Conservation (phyloP, 176 grass and related monocot genomes). For the Pontederia crassipes region DNA sequence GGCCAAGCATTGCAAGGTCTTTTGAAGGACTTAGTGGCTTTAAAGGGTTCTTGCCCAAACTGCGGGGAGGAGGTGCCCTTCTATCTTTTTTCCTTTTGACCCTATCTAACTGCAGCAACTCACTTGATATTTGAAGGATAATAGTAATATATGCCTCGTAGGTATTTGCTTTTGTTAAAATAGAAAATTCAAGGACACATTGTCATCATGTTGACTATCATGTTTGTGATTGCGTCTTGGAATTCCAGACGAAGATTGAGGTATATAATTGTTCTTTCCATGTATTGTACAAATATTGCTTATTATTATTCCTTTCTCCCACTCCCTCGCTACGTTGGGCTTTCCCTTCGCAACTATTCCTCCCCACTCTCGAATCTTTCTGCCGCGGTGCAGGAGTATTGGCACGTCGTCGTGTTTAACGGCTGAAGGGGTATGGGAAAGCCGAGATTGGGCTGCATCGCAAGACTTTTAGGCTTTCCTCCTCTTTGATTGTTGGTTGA, state of each 20-base stretch:
- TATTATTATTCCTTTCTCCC: too few relatives aligned
- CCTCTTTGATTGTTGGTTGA: too few relatives aligned
- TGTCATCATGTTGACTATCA: slow-evolving; percentile 77
- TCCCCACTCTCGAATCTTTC: too few relatives aligned
- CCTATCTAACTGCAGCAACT: neutral
- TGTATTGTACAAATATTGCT: neutral
- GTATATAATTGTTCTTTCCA: slow-evolving; percentile 25
- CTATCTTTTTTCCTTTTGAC: slow-evolving; percentile 6
- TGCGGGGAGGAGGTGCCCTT: slow-evolving; percentile 82
- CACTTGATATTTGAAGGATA: neutral
- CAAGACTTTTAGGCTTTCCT: too few relatives aligned
- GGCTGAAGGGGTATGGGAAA: too few relatives aligned
- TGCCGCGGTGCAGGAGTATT: too few relatives aligned
- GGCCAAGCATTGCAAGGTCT: slow-evolving; percentile 64
- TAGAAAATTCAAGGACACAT: slow-evolving; percentile 36
- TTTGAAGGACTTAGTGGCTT: slow-evolving; percentile 66
- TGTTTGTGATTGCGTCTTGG: slow-evolving; percentile 77
- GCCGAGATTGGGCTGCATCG: too few relatives aligned
- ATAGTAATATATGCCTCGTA: slow-evolving; percentile 10
- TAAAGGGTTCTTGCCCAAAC: slow-evolving; percentile 85
- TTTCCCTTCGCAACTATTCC: too few relatives aligned
- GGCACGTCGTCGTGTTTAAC: too few relatives aligned
- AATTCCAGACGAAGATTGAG: slow-evolving; percentile 85
- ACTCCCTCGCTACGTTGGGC: too few relatives aligned
- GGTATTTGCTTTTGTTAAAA: slow-evolving; percentile 91